Percentiles rank a stretch among this genome's conserved stretches.
Conservation (phyloP, 192 early-diverging fungal species). For the Entophlyctis luteolus region DNA sequence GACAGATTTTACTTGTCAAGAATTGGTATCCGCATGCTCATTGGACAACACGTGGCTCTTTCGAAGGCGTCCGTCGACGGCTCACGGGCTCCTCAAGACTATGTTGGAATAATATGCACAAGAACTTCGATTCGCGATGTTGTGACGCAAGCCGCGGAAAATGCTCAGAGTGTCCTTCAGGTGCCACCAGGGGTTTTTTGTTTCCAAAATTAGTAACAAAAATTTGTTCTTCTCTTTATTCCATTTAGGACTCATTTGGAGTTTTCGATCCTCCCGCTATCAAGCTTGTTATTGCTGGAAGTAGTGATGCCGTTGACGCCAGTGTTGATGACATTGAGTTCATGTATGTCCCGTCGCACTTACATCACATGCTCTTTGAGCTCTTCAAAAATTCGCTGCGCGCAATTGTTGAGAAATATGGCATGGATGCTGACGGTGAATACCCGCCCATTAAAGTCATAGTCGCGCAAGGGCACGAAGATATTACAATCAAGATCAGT, state of each 20-base stretch:
- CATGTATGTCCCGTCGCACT: conserved; percentile 92
- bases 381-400: conserved; percentile 94
- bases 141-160: conserved; percentile 82
- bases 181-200: background rate
- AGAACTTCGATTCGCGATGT: conserved; percentile 76
- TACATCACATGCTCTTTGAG: conserved; percentile 98
- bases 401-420: conserved; percentile 88
- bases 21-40: conserved; percentile 97
- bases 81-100: conserved; percentile 44
- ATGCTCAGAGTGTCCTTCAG: conserved; percentile 76
- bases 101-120: conserved; percentile 94
- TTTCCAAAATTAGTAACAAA: too few relatives aligned
- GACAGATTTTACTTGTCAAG: conserved; percentile 96
- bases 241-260: conserved; percentile 84
- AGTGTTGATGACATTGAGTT: conserved; percentile 69
- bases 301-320: conserved; percentile 2
- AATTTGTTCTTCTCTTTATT: too few relatives aligned
- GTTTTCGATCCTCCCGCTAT: conserved; percentile 70
- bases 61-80: conserved; percentile 29
- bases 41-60: conserved; percentile 62
- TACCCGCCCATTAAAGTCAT: conserved; percentile 95
- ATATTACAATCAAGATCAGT: conserved; percentile 94
- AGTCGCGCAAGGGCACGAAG: conserved; percentile 65
- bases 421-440: conserved; percentile 68
- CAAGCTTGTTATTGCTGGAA: conserved; percentile 39